Conservation (phyloP, 805 yeast species). For the Grigorovia yakushimaensis region DNA sequence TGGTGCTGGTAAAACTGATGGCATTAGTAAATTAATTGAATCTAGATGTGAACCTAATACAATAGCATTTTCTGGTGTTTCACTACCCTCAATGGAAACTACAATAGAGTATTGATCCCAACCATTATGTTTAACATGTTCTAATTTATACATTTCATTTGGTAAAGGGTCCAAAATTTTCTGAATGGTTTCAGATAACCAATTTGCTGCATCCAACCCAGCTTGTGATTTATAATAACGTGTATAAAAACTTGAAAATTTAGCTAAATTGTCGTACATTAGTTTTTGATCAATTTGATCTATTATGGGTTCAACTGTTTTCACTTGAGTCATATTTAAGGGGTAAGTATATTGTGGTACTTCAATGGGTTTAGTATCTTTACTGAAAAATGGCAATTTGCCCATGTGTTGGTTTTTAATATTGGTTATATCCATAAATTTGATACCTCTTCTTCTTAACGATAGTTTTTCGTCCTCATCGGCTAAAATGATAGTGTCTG, state of each 20-base stretch:
- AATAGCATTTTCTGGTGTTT: conserved; percentile 36
- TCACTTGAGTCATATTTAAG: conserved; percentile 26
- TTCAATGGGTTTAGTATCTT: conserved; percentile 7
- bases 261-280: conserved; percentile 45
- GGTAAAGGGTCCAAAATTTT: conserved; percentile 20
- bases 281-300: conserved; percentile 36
- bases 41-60: conserved; percentile 89
- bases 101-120: conserved; percentile 78
- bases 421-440: conserved; percentile 58
- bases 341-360: conserved; percentile 44
- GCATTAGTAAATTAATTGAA: conserved; percentile 65
- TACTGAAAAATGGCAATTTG: conserved; percentile 14
- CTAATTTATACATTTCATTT: conserved; percentile 34
- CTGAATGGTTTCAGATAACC: conserved; percentile 48
- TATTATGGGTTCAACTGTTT: conserved; percentile 34
- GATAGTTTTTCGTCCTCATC: conserved; percentile 36
- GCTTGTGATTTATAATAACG: conserved; percentile 64
- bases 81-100: conserved; percentile 48
- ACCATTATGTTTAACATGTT: conserved; percentile 46
- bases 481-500: conserved; percentile 21
- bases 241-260: conserved; percentile 60
- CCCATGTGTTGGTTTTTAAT: neutral
- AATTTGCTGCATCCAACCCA: conserved; percentile 63
- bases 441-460: conserved; percentile 38
- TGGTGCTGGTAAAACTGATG: conserved; percentile 62